Percentiles rank a stretch among this genome's conserved stretches.
Conservation (phyloP, 805 yeast species). For the Yamadazyma takamatsuzukensis region DNA sequence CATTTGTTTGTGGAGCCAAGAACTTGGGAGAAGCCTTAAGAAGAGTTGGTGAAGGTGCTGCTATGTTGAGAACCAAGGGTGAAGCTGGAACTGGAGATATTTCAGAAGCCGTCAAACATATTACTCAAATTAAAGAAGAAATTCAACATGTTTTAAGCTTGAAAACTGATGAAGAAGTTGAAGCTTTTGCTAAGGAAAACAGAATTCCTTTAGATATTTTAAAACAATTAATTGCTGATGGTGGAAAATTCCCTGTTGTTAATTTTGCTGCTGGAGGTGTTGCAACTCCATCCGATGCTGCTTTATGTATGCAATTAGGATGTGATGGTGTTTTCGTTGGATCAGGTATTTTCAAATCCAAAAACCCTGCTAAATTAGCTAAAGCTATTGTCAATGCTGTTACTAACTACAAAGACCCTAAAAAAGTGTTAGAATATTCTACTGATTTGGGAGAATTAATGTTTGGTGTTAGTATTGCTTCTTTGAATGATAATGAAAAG, state of each 20-base stretch:
- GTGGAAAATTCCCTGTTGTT: conserved; percentile 73
- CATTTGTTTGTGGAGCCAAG: conserved; percentile 83
- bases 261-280: conserved; percentile 89
- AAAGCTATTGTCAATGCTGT: conserved; percentile 78
- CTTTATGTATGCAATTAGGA: conserved; percentile 57
- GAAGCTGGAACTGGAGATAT: conserved; percentile 90
- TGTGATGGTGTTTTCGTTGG: conserved; percentile 34
- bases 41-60: conserved; percentile 78
- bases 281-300: conserved; percentile 87
- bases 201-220: conserved; percentile 60
- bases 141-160: conserved; percentile 44
- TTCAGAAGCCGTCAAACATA: conserved; percentile 76
- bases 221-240: conserved; percentile 42
- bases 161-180: conserved; percentile 43
- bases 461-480: conserved; percentile 65
- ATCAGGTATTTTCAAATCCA: conserved; percentile 74
- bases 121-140: conserved; percentile 55
- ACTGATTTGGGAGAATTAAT: conserved; percentile 72
- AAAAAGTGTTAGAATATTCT: conserved; percentile 57
- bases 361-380: conserved; percentile 70
- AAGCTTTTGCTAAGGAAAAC: conserved; percentile 48
- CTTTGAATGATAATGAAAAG: conserved; percentile 44
- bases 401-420: conserved; percentile 62
- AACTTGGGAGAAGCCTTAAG: conserved; percentile 80
- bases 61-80: conserved; percentile 84